Conservation (phyloP, 768 basidiomycete species). For the Coprinellus aureogranulatus region DNA sequence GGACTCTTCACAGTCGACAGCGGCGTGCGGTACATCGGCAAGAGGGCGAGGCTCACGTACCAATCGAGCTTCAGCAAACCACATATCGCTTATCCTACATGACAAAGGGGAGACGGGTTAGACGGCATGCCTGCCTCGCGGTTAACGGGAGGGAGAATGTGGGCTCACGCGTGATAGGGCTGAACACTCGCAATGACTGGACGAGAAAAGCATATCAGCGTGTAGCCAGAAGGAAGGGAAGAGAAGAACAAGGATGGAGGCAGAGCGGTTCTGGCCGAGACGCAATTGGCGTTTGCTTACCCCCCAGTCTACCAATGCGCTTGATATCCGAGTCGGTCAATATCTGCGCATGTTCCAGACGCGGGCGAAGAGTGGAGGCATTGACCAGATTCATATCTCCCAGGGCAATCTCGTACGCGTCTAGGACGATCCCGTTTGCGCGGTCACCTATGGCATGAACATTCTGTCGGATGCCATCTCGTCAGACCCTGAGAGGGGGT, state of each 20-base stretch:
- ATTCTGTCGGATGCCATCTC: slow-evolving; percentile 51
- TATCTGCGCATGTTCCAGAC: slow-evolving; percentile 94
- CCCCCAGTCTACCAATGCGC: slow-evolving; percentile 68
- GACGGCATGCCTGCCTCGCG: not conserved
- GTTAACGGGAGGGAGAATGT: not conserved
- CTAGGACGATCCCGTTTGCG: slow-evolving; percentile 78
- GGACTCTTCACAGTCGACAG: not conserved
- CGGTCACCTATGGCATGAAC: slow-evolving; percentile 88
- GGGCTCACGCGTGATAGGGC: slow-evolving; percentile 87
- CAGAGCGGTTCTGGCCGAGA: not conserved
- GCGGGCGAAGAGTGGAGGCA: slow-evolving; percentile 56
- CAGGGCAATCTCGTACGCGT: slow-evolving; percentile 75
- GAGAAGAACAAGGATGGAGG: not conserved
- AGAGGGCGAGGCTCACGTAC: slow-evolving; percentile 32
- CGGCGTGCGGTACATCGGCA: not conserved
- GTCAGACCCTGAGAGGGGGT: not conserved
- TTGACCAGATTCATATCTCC: slow-evolving; percentile 26
- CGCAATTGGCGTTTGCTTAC: slow-evolving; percentile 37
- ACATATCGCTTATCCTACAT: slow-evolving; percentile 81
- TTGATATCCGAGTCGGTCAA: slow-evolving; percentile 67
- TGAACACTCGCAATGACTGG: slow-evolving; percentile 91
- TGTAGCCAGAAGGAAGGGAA: not conserved
- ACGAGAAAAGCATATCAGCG: not conserved
- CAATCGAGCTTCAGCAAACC: slow-evolving; percentile 82
- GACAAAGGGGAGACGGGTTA: not conserved